Evolutionary conservation across 2,329 filamentous ascomycete species (phyloP).

Genomic region (Aspergillus sp.): DNA sequence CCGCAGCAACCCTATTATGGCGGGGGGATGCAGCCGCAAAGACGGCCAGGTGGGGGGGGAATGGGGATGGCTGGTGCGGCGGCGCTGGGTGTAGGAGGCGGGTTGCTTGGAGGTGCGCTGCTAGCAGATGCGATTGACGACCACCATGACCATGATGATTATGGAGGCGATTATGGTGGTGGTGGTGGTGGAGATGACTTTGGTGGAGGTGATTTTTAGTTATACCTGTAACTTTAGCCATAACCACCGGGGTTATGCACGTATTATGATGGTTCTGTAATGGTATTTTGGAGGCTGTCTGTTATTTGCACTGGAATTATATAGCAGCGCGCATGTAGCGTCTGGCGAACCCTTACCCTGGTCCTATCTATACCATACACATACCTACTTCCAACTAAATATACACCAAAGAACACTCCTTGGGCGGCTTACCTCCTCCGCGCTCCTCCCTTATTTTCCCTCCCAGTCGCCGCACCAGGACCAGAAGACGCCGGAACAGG

Average conservation of each 20-base stretch:
- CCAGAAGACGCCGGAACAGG: constrained; percentile 17
- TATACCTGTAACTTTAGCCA: background rate
- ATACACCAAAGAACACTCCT: background rate
- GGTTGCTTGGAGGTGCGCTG: constrained; percentile 74
- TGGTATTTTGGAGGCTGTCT: background rate
- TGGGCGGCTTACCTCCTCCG: background rate
- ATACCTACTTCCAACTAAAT: background rate
- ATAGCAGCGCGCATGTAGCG: background rate
- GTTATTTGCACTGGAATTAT: background rate
- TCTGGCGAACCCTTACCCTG: background rate
- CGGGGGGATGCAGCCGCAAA: constrained; percentile 39
- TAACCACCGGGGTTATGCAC: background rate
- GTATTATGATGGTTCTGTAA: background rate
- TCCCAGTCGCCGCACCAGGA: constrained; percentile 29
- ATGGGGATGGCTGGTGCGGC: constrained; percentile 73
- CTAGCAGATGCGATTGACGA: constrained; percentile 67
- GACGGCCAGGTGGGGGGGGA: constrained; percentile 42
- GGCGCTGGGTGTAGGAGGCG: constrained; percentile 76
- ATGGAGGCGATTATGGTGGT: constrained; percentile 26
- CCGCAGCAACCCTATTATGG: constrained; percentile 36
- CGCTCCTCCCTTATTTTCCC: constrained; percentile 13
- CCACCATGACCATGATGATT: constrained; percentile 31
- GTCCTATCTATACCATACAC: background rate
- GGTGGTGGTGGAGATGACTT: constrained; percentile 14
- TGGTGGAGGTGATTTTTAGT: constrained; percentile 8